phyloP scores from a whole-genome alignment of 2,329 filamentous ascomycete species.

The Paecilomyces sp. region DNA sequence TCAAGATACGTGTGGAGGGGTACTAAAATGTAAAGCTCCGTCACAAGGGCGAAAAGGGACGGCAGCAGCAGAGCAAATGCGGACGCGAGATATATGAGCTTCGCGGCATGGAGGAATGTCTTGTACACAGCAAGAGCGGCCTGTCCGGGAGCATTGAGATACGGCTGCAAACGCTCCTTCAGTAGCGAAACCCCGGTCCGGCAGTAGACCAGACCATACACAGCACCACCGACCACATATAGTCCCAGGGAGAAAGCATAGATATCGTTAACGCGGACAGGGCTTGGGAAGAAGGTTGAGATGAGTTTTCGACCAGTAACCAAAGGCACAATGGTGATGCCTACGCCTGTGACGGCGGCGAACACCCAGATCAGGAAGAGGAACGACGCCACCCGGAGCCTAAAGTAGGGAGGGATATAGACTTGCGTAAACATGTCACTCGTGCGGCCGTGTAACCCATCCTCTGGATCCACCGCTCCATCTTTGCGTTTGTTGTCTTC shows the following conservation, averaged over 20 bases:
- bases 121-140: conserved; percentile 14
- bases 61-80: conserved; percentile 75
- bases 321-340: conserved; percentile 78
- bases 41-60: conserved; percentile 66
- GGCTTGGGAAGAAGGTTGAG: conserved; percentile 60
- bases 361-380: conserved; percentile 90
- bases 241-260: conserved; percentile 92
- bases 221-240: conserved; percentile 64
- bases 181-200: conserved; percentile 14
- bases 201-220: conserved; percentile 54
- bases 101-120: conserved; percentile 29
- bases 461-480: conserved; percentile 45
- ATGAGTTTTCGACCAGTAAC: conserved; percentile 77
- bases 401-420: conserved; percentile 81
- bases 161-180: conserved; percentile 16
- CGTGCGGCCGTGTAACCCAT: conserved; percentile 54
- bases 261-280: conserved; percentile 80
- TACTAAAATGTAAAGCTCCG: conserved; percentile 83
- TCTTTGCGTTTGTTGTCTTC: conserved; percentile 61
- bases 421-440: conserved; percentile 62
- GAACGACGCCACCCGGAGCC: conserved; percentile 71
- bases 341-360: conserved; percentile 77
- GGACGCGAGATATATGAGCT: conserved; percentile 66
- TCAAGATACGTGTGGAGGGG: conserved; percentile 73
- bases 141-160: conserved; percentile 23